These are phyloP conservation scores for Fragaria ananassa DNA, from an alignment of 306 rosid genomes.

Conservation along the genomic window DNA sequence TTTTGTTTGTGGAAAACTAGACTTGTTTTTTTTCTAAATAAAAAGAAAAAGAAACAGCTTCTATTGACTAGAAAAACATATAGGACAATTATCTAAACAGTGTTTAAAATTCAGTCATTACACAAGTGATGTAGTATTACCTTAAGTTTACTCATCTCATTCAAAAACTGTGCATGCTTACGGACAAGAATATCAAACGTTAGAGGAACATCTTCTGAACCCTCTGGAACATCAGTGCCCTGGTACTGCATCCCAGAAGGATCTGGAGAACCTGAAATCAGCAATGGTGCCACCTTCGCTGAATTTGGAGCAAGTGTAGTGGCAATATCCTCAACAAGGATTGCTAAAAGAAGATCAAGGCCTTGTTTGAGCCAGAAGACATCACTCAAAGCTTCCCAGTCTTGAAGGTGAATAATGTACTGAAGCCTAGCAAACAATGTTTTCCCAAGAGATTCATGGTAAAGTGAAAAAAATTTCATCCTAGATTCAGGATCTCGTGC, in stretches of 20 bases:
- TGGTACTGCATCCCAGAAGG: slow-evolving; percentile 70
- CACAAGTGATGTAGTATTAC: slow-evolving; percentile 33
- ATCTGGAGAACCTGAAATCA: slow-evolving; percentile 59
- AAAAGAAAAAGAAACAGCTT: neutral
- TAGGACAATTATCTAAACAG: neutral
- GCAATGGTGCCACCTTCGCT: slow-evolving; percentile 83
- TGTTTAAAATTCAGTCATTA: neutral
- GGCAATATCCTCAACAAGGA: slow-evolving; percentile 90
- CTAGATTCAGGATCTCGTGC: slow-evolving; percentile 91
- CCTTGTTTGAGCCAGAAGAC: slow-evolving; percentile 99
- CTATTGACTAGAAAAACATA: neutral
- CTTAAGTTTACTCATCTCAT: slow-evolving; percentile 91
- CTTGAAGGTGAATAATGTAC: slow-evolving; percentile 81
- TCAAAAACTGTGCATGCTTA: slow-evolving; percentile 86
- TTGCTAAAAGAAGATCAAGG: slow-evolving; percentile 93
- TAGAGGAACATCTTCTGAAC: slow-evolving; percentile 66
- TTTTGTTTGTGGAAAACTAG: neutral
- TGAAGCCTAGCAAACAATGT: slow-evolving; percentile 81
- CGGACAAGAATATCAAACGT: slow-evolving; percentile 78
- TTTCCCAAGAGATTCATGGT: slow-evolving; percentile 83
- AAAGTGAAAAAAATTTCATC: slow-evolving; percentile 78
- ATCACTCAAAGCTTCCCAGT: slow-evolving; percentile 95
- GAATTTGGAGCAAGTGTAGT: slow-evolving; percentile 95
- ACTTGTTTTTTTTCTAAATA: neutral
- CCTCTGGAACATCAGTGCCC: slow-evolving; percentile 68